A percentile compares a stretch with the other conserved stretches of the same genome.
Evolutionary conservation across 352 stramenopile species (phyloP).

Genomic region (Pythium rhizo-oryzae): DNA sequence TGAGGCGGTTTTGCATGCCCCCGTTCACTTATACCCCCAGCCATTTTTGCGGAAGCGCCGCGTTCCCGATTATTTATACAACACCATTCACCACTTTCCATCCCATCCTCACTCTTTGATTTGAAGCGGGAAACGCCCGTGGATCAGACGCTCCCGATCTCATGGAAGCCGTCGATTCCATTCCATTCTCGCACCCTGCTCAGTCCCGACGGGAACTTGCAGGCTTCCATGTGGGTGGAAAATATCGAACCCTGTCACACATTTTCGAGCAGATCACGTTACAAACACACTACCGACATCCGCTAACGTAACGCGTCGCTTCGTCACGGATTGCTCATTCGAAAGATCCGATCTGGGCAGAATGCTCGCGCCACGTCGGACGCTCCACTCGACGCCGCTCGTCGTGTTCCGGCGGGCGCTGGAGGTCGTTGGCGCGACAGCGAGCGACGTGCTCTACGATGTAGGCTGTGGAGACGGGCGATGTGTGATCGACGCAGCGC

Average conservation of each 20-base stretch:
- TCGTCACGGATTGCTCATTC: not conserved
- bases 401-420: conserved; percentile 61
- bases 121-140: not conserved
- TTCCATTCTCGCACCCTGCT: not conserved
- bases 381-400: conserved; percentile 77
- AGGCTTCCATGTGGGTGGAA: not conserved
- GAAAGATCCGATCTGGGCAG: not conserved
- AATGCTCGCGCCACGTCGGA: conserved; percentile 82
- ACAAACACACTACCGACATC: conserved; percentile 11
- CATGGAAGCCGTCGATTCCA: not conserved
- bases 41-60: conserved; percentile 9
- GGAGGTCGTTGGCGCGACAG: conserved; percentile 41
- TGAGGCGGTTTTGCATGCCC: not conserved
- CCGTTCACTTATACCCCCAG: conserved; percentile 1
- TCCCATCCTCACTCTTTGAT: not conserved
- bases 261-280: conserved; percentile 12
- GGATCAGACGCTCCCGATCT: not conserved
- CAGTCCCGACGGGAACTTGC: too few species aligned
- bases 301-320: not conserved
- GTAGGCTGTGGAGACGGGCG: conserved; percentile 81
- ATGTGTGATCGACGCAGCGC: conserved; percentile 64
- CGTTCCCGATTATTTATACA: conserved; percentile 8
- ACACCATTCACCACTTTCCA: not conserved
- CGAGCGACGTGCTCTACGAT: conserved; percentile 70
- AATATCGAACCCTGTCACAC: conserved; percentile 18